Percentiles rank a stretch among this genome's conserved stretches.
Conservation (phyloP, 345 rosid genomes). For the Corymbia maculata region DNA sequence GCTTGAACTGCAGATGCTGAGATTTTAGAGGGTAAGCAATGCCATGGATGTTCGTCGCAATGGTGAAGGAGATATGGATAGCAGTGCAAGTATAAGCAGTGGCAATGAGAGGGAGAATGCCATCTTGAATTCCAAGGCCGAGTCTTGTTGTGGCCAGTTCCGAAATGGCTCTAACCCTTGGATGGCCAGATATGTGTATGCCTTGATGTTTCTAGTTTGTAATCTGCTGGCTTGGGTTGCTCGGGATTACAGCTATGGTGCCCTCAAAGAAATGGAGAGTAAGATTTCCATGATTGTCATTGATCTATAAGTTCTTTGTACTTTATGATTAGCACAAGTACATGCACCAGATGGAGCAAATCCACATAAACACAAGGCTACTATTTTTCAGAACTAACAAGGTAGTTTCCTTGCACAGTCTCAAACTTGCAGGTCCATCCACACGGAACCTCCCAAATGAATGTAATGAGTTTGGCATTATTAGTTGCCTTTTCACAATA, state of each 20-base stretch:
- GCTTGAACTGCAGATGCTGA: background rate
- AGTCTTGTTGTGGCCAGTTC: conserved; percentile 79
- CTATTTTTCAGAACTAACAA: background rate
- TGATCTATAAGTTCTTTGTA: background rate
- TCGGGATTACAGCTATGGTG: conserved; percentile 69
- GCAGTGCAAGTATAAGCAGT: conserved; percentile 13
- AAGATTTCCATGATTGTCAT: conserved; percentile 10
- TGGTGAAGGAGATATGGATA: conserved; percentile 3
- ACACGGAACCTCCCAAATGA: background rate
- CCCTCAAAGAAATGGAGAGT: conserved; percentile 65
- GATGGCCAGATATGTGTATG: conserved; percentile 91
- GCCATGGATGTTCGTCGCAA: background rate
- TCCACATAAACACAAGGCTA: background rate
- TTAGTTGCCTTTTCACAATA: background rate
- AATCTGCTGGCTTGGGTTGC: conserved; percentile 89
- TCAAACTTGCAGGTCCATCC: background rate
- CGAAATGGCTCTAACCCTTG: conserved; percentile 77
- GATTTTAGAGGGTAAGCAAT: background rate
- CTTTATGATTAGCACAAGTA: background rate
- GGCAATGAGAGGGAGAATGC: conserved; percentile 18
- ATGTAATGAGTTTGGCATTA: background rate
- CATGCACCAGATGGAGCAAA: background rate
- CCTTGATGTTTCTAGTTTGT: conserved; percentile 60
- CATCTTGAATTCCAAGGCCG: conserved; percentile 16
- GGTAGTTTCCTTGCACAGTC: background rate